Base-by-base conservation (phyloP, 2,329 filamentous ascomycete genomes). In the Thielaviopsis euricoi region DNA sequence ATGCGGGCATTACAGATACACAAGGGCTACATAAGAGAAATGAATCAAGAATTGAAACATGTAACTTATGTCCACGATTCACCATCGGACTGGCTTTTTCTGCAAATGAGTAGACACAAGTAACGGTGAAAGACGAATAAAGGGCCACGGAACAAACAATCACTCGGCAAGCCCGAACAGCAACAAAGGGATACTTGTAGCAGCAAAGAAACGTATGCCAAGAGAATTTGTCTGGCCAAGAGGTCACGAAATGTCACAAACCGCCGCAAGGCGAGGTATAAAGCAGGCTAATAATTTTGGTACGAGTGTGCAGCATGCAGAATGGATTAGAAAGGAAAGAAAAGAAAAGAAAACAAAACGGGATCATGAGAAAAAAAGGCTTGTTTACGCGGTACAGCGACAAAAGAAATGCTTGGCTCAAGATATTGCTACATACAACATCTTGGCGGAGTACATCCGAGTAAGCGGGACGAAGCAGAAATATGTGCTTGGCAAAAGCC, bases 371-470 rank as follows among this genome's bases (percentile, higher is more conserved):
- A 25, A 46, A 53, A 33, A 43, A 40, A 53, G 37, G 37, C 13
- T 43, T 43, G 37, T 43, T 43, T 43, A 43, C 2, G 37, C 37
- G 37, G 37, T 43, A 43, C 13, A 43, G 37, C 37, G n/a, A 40
- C 37, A 43, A 46, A 12, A 26, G 21, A 23, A 23, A 46, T 23
- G 13, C 22, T 17, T 43, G 22, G 7, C 33, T 48, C 22, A 12
- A 15, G 21, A n/a, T 33, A 33, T 33, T 33, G 29, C 29, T 33
- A 23, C 25, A 54, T 54, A 55, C 53, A 55, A 48, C 23, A 48
- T 55, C 53, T 55, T 55, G 53, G 53, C 53, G 48, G 25, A 46
- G n/a, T 7, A 7, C 52, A 22, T 9, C 52, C 52, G 52, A 53
- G 52, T 21, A 40, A 43, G 37, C 37, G 37, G 6, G 37, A 43